Conservation (phyloP, 371 early-diverging fungal species). For the Haplosporangium sp. region DNA sequence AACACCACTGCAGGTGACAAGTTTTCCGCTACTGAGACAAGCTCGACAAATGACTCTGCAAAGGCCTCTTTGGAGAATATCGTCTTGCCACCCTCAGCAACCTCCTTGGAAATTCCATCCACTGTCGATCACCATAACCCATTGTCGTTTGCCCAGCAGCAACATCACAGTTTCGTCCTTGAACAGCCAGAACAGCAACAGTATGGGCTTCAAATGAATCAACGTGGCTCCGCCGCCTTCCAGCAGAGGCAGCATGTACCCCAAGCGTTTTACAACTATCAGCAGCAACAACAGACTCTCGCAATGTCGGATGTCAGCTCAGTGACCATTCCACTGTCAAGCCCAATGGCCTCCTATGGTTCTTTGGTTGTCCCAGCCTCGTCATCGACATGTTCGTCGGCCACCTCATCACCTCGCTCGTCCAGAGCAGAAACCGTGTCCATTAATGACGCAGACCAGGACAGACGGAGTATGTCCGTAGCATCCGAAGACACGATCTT, state of each 20-base stretch:
- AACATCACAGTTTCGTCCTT: not conserved
- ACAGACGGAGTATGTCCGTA: not conserved
- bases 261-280: constrained; percentile 2
- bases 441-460: not conserved
- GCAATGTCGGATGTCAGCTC: constrained; percentile 22
- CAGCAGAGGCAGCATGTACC: constrained; percentile 11
- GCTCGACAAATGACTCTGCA: too few species aligned
- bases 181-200: not conserved
- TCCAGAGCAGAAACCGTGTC: constrained; percentile 9
- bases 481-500: not conserved
- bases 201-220: constrained; percentile 11
- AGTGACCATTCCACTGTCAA: constrained; percentile 21
- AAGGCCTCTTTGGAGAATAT: not conserved
- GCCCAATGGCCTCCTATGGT: constrained; percentile 27
- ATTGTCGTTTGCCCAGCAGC: not conserved
- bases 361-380: constrained; percentile 53
- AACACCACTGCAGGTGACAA: not conserved
- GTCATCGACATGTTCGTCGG: constrained; percentile 36
- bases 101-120: constrained; percentile 29
- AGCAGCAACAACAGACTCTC: constrained; percentile 14
- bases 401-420: constrained; percentile 23
- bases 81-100: constrained; percentile 10
- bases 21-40: not conserved
- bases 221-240: not conserved
- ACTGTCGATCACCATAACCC: not conserved